A percentile compares a stretch with the other conserved stretches of the same genome.
Evolutionary conservation across 2,329 filamentous ascomycete genomes (phyloP).

Genomic region (Aureobasidium melanogenum): DNA sequence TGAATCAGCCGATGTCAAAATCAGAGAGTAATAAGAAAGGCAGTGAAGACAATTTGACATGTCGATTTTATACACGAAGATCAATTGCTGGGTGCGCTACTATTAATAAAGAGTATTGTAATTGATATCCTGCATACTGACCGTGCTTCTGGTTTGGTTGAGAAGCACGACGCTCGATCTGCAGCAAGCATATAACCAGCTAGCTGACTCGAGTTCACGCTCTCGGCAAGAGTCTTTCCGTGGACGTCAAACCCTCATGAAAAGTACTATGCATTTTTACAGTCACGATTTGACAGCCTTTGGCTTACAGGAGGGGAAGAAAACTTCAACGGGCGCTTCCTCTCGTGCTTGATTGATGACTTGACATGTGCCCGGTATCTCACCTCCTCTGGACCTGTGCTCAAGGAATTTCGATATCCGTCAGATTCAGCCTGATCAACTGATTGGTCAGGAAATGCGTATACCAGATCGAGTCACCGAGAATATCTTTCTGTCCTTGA

Average conservation of each 20-base stretch:
- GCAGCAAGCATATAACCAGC: neutral
- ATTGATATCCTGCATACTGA: neutral
- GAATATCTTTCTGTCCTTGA: neutral
- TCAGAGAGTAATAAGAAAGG: neutral
- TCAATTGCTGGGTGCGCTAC: neutral
- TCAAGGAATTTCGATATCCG: neutral
- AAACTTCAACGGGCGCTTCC: neutral
- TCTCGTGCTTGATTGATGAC: neutral
- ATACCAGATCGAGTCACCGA: neutral
- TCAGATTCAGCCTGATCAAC: slow-evolving; percentile 2
- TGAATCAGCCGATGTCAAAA: neutral
- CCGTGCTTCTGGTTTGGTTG: neutral
- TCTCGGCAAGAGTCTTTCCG: no score
- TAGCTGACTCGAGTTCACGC: no score
- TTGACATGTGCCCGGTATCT: neutral
- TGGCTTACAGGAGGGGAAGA: neutral
- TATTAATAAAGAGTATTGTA: neutral
- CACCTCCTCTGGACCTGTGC: neutral
- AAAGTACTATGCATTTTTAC: no score
- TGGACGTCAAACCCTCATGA: no score
- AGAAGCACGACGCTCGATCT: neutral
- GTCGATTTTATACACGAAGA: neutral
- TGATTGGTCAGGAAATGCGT: neutral
- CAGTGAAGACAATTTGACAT: neutral
- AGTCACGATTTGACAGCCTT: no score